Evolutionary conservation across 2,329 filamentous ascomycete genomes (phyloP).

Genomic region (Neopestalotiopsis sp.): DNA sequence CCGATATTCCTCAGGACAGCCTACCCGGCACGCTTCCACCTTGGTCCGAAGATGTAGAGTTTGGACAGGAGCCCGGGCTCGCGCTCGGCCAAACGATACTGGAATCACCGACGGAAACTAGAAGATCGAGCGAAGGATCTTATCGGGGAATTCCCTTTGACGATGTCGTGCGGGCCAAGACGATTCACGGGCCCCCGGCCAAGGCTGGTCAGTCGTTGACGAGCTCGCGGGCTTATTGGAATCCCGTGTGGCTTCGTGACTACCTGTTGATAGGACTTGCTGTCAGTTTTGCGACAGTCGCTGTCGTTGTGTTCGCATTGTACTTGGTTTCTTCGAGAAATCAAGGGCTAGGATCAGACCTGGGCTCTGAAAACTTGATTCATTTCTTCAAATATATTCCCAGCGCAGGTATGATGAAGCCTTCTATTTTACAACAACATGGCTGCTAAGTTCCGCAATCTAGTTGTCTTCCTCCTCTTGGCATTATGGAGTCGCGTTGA

Average conservation of each 20-base stretch:
- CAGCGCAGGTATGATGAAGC: background rate
- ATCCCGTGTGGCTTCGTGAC: slow-evolving; percentile 11
- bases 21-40: background rate
- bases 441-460: too few species aligned
- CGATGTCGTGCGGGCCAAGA: slow-evolving; percentile 1
- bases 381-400: slow-evolving; percentile 18
- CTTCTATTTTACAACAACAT: background rate
- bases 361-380: background rate
- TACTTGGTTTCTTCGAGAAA: slow-evolving; percentile 13
- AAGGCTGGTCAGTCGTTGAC: background rate
- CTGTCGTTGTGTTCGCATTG: background rate
- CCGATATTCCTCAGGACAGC: background rate
- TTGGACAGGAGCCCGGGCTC: background rate
- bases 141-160: background rate
- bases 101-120: background rate
- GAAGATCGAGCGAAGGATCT: background rate
- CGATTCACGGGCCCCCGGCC: background rate
- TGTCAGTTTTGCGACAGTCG: slow-evolving; percentile 1
- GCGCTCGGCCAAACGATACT: background rate
- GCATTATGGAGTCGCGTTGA: slow-evolving; percentile 18
- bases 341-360: slow-evolving; percentile 3
- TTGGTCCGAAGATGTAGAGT: background rate
- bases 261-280: background rate
- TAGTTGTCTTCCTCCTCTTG: slow-evolving; percentile 1
- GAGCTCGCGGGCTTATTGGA: background rate